Conservation (phyloP, 2,329 filamentous ascomycete species). For the Colletotrichum sp. region DNA sequence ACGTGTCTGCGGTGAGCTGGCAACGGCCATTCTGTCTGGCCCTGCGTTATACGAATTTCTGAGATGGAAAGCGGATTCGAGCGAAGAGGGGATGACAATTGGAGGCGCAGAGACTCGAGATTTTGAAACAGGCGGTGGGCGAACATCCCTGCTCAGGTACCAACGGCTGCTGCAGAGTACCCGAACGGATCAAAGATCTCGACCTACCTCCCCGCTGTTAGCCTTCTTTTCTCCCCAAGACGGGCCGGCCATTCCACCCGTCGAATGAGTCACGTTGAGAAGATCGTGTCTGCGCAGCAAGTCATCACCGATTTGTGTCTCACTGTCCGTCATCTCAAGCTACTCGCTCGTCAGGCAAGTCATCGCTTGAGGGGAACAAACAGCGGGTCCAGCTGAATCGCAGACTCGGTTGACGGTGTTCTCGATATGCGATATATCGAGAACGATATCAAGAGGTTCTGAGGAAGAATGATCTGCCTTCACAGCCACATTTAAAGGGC, state of each 20-base stretch:
- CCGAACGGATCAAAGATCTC: not conserved
- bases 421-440: not conserved
- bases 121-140: not conserved
- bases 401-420: not conserved
- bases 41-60: not conserved
- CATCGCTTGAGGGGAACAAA: not conserved
- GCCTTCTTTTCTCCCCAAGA: not conserved
- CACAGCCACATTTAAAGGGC: not conserved
- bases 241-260: not conserved
- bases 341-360: not conserved
- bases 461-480: not conserved
- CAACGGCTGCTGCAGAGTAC: not conserved
- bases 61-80: not conserved
- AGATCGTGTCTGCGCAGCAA: not conserved
- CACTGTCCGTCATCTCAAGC: not conserved
- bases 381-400: not conserved
- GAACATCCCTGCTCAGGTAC: not conserved
- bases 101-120: not conserved
- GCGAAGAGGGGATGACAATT: not conserved
- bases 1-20: slow-evolving; percentile 4
- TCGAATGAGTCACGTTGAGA: not conserved
- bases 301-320: not conserved
- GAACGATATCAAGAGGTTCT: not conserved
- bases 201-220: not conserved
- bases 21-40: not conserved